phyloP scores from a whole-genome alignment of 257 asterid species.

The Solanum bulbocastanum region DNA sequence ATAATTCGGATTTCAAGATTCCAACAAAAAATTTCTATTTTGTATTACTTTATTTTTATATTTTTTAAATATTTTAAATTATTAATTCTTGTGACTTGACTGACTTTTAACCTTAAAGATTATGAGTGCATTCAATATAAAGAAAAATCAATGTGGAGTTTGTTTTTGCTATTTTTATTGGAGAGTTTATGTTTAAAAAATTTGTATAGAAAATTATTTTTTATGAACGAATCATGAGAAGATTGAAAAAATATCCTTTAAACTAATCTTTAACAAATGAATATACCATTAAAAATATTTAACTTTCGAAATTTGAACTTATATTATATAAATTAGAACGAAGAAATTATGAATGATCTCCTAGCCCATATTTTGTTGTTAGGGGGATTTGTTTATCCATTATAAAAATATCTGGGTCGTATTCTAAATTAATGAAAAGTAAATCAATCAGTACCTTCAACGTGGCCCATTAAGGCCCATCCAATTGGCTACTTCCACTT shows the following conservation, averaged over 20 bases:
- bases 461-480: slow-evolving; percentile 12
- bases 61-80: no score
- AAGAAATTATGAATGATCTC: not conserved
- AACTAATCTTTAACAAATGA: no score
- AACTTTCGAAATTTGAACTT: no score
- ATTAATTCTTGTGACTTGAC: no score
- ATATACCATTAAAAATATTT: no score
- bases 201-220: no score
- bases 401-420: not conserved
- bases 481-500: not conserved
- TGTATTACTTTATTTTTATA: no score
- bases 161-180: no score
- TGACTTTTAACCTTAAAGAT: not conserved
- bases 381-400: not conserved
- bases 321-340: not conserved
- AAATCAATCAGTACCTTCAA: not conserved
- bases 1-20: accelerated
- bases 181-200: no score
- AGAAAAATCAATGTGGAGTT: not conserved
- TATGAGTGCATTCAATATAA: not conserved
- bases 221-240: no score
- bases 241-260: no score
- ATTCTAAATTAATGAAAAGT: not conserved
- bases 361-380: not conserved
- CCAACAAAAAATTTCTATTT: no score